Conservation (phyloP, 148 eudicot species). For the Nepenthes mirabilis region DNA sequence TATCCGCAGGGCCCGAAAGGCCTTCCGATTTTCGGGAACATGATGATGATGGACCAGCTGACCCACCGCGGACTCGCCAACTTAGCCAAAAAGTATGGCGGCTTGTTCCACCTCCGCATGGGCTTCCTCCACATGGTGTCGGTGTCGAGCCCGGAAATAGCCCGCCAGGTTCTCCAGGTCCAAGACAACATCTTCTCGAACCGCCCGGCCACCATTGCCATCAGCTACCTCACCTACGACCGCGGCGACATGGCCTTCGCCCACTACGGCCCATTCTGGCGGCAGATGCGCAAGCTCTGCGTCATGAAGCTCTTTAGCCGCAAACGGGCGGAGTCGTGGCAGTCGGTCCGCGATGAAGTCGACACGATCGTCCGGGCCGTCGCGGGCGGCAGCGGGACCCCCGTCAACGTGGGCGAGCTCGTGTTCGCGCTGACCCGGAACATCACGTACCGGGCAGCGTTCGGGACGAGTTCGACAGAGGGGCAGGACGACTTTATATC, state of each 20-base stretch:
- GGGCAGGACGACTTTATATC: slow-evolving; percentile 58
- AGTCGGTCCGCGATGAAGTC: slow-evolving; percentile 53
- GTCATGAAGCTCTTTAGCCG: slow-evolving; percentile 74
- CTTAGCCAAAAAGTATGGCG: slow-evolving; percentile 34
- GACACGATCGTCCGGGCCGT: slow-evolving; percentile 19
- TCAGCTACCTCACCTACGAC: slow-evolving; percentile 51
- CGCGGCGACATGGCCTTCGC: slow-evolving; percentile 79
- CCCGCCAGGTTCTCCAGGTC: slow-evolving; percentile 57
- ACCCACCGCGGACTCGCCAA: slow-evolving; percentile 40
- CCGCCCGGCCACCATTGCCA: slow-evolving; percentile 62
- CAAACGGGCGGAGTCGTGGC: slow-evolving; percentile 66
- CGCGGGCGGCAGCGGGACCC: slow-evolving; percentile 15
- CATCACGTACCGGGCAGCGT: slow-evolving; percentile 56
- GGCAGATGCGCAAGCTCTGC: slow-evolving; percentile 72
- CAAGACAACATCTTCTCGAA: slow-evolving; percentile 68
- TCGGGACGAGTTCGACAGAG: slow-evolving; percentile 44
- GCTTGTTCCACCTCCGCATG: slow-evolving; percentile 50
- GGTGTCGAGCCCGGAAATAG: slow-evolving; percentile 41
- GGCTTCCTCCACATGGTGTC: slow-evolving; percentile 53
- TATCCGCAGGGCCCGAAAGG: slow-evolving; percentile 61
- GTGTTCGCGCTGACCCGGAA: slow-evolving; percentile 43
- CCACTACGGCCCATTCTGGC: slow-evolving; percentile 81
- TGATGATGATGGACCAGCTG: slow-evolving; percentile 64
- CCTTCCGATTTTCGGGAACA: slow-evolving; percentile 57
- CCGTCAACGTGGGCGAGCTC: slow-evolving; percentile 44